A percentile compares a stretch with the other conserved stretches of the same genome.
phyloP scores from a whole-genome alignment of 768 basidiomycete genomes.

The Lyophyllum semitale region DNA sequence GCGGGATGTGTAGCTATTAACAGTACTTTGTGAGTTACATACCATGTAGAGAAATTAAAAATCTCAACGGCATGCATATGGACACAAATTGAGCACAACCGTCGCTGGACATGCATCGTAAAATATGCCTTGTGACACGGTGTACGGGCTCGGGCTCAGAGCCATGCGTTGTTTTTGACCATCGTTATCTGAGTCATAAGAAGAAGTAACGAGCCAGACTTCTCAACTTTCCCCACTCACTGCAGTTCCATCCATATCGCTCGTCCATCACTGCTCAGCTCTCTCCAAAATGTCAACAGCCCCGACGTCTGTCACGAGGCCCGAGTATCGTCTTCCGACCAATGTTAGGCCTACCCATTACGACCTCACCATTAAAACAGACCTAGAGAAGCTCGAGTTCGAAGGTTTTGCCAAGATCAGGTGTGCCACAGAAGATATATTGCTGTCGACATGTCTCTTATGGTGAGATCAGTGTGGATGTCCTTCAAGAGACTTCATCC shows the following conservation, averaged over 20 bases:
- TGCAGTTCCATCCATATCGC: conserved; percentile 5
- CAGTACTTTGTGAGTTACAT: too few relatives aligned
- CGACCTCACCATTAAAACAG: conserved; percentile 77
- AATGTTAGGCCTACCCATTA: conserved; percentile 76
- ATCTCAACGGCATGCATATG: too few relatives aligned
- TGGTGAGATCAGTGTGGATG: conserved; percentile 53
- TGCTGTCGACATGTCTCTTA: not conserved
- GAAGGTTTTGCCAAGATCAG: conserved; percentile 74
- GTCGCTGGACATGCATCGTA: too few relatives aligned
- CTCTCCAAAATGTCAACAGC: conserved; percentile 29
- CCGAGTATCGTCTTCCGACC: conserved; percentile 62
- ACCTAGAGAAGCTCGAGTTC: conserved; percentile 77
- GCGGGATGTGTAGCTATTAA: too few relatives aligned
- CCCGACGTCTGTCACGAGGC: conserved; percentile 16
- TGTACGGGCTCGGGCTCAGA: too few relatives aligned
- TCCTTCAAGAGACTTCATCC: conserved; percentile 59
- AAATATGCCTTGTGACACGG: too few relatives aligned
- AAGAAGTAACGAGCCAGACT: too few relatives aligned
- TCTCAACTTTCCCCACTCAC: conserved; percentile 17
- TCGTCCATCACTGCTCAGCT: conserved; percentile 16
- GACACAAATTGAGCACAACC: too few relatives aligned
- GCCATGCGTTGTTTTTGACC: too few relatives aligned
- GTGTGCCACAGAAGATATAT: conserved; percentile 36
- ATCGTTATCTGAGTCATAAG: too few relatives aligned
- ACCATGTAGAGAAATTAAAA: too few relatives aligned